Conservation (phyloP, 2,329 filamentous ascomycete species). For the Colletotrichum costaricense region DNA sequence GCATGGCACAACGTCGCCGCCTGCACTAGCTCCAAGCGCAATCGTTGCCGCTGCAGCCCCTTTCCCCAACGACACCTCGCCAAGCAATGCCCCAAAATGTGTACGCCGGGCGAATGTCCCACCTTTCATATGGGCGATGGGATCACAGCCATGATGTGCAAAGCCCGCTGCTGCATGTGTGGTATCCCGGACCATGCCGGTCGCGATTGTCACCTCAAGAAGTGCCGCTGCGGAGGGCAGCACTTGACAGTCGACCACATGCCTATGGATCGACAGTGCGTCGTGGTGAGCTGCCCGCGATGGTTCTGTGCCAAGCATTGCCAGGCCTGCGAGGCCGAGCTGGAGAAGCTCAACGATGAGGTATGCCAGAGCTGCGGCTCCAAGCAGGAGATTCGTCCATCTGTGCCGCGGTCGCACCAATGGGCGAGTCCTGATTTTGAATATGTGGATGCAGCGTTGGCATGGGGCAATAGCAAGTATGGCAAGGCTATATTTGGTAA, state of each 20-base stretch:
- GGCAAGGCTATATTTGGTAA: conserved; percentile 8
- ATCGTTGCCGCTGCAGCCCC: conserved; percentile 51
- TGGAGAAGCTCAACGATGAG: not conserved
- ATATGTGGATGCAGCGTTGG: not conserved
- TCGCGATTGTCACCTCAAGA: conserved; percentile 46
- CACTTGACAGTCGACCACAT: conserved; percentile 43
- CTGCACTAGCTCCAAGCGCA: conserved; percentile 45
- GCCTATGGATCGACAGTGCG: conserved; percentile 4
- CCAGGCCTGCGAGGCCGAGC: conserved; percentile 12
- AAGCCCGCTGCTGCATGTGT: conserved; percentile 54
- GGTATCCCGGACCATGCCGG: conserved; percentile 50
- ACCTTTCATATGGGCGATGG: conserved; percentile 37
- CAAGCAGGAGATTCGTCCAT: not conserved
- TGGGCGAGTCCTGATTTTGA: not conserved
- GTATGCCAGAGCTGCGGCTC: not conserved
- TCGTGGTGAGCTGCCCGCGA: not conserved
- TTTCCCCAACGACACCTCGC: conserved; percentile 51
- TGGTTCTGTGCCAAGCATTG: conserved; percentile 28
- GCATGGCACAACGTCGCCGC: conserved; percentile 40
- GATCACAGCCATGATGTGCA: conserved; percentile 51
- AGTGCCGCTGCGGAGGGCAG: conserved; percentile 48
- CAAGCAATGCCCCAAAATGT: conserved; percentile 45
- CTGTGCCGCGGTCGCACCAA: not conserved
- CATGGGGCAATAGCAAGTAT: not conserved
- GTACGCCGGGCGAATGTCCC: conserved; percentile 47